Conservation (phyloP, 1,284 basidiomycete genomes). For the Puccinia coronata region DNA sequence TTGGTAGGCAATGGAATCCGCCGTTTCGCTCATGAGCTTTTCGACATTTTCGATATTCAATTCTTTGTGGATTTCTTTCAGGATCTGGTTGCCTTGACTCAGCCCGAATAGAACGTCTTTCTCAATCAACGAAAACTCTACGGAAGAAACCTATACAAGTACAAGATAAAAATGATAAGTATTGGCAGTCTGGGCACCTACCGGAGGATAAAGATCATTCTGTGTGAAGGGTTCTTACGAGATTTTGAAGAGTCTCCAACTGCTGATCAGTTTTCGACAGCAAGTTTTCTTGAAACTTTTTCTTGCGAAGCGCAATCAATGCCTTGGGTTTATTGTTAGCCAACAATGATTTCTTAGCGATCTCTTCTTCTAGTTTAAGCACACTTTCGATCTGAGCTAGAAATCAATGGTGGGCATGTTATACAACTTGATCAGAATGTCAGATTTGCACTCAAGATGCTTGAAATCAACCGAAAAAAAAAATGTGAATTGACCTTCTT, state of each 20-base stretch:
- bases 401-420: not conserved
- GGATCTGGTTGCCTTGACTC: slow-evolving; percentile 86
- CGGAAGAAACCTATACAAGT: slow-evolving; percentile 66
- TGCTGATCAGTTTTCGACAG: slow-evolving; percentile 86
- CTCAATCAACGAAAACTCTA: slow-evolving; percentile 94
- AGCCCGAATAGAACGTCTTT: slow-evolving; percentile 88
- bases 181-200: not conserved
- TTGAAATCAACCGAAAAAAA: slow-evolving; percentile 52
- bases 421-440: not conserved
- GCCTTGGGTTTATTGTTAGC: slow-evolving; percentile 83
- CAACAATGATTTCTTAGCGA: slow-evolving; percentile 78
- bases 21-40: slow-evolving; percentile 83
- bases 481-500: slow-evolving; percentile 67
- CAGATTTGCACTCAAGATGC: too few relatives aligned
- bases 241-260: slow-evolving; percentile 81
- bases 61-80: slow-evolving; percentile 90
- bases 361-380: slow-evolving; percentile 81
- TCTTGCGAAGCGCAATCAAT: slow-evolving; percentile 76
- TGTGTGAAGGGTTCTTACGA: too few relatives aligned
- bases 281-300: slow-evolving; percentile 90
- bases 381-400: slow-evolving; percentile 55
- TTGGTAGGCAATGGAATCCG: slow-evolving; percentile 89
- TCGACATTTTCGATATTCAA: slow-evolving; percentile 92
- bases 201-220: too few relatives aligned
- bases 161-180: not conserved